Percentiles rank a stretch among this genome's conserved stretches.
Evolutionary conservation across 1,284 basidiomycete species (phyloP).

Genomic region (Gomphus sp.): DNA sequence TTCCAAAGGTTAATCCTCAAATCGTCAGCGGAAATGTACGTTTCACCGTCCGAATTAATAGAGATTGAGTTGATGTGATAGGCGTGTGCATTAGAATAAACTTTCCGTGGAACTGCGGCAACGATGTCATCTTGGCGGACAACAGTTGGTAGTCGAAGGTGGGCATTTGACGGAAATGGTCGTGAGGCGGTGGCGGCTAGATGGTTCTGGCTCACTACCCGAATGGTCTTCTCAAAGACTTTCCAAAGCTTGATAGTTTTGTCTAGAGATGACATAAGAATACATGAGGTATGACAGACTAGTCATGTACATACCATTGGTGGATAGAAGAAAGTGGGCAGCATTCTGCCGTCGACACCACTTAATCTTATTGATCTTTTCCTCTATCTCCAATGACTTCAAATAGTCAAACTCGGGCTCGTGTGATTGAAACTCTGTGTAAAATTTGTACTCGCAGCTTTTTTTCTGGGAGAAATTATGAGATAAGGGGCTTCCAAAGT

Average conservation of each 20-base stretch:
- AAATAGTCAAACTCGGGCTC: constrained; percentile 99
- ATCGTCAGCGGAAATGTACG: constrained; percentile 98
- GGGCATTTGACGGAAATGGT: constrained; percentile 54
- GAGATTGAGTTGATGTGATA: constrained; percentile 99
- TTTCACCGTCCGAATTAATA: constrained; percentile 99
- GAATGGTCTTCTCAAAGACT: constrained; percentile 96
- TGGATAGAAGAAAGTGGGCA: constrained; percentile 95
- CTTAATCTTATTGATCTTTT: constrained; percentile 99
- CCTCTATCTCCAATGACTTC: constrained; percentile 99
- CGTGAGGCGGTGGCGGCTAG: not conserved
- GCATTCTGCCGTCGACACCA: constrained; percentile 99
- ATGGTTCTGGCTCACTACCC: constrained; percentile 77
- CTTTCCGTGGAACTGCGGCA: constrained; percentile 96
- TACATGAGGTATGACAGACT: not conserved
- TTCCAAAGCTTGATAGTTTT: constrained; percentile 99
- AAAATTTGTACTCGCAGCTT: constrained; percentile 99
- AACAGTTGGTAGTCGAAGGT: constrained; percentile 83
- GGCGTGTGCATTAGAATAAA: constrained; percentile 98
- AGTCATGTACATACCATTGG: constrained; percentile 64
- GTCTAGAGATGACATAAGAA: constrained; percentile 44
- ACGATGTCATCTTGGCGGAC: constrained; percentile 95
- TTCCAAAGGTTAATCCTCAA: constrained; percentile 98
- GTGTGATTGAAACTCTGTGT: constrained; percentile 99
- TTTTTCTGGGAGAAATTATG: constrained; percentile 67
- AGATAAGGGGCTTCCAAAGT: constrained; percentile 9